Conservation (phyloP, 805 yeast genomes). For the Sungouiozyma intestinalis region DNA sequence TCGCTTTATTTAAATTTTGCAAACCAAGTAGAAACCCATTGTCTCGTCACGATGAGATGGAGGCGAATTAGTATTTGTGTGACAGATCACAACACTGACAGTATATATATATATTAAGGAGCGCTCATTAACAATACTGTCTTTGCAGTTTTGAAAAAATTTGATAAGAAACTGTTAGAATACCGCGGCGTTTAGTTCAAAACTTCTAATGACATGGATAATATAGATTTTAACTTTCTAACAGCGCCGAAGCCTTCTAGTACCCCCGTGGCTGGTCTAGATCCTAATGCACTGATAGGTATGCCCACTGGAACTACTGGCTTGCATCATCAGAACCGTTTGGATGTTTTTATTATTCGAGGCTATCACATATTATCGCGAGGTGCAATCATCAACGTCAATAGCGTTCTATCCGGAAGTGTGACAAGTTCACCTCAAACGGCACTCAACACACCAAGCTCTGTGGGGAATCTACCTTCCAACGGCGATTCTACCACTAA, state of each 20-base stretch:
- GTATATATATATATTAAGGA: no score
- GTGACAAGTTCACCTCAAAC: slow-evolving; percentile 19
- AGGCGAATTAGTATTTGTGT: no score
- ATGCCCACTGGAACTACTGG: not conserved
- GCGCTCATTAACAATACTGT: no score
- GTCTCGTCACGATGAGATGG: no score
- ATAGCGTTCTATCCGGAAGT: slow-evolving; percentile 7
- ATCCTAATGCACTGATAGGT: not conserved
- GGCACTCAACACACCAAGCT: slow-evolving; percentile 15
- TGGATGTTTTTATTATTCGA: slow-evolving; percentile 23
- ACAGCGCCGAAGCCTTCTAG: not conserved
- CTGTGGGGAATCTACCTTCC: slow-evolving; percentile 2
- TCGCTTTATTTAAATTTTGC: no score
- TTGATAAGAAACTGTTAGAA: no score
- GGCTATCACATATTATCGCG: slow-evolving; percentile 16
- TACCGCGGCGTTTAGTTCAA: no score
- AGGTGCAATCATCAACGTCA: slow-evolving; percentile 13
- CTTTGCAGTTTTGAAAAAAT: no score
- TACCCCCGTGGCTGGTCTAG: slow-evolving; percentile 4
- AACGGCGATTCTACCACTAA: slow-evolving; percentile 1
- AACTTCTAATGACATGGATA: slow-evolving; percentile 4
- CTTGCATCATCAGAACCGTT: slow-evolving; percentile 17
- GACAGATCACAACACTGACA: no score
- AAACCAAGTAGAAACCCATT: no score
- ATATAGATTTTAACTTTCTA: slow-evolving; percentile 3